Conservation (phyloP, 1,284 basidiomycete genomes). For the Rhodotorula sp. region DNA sequence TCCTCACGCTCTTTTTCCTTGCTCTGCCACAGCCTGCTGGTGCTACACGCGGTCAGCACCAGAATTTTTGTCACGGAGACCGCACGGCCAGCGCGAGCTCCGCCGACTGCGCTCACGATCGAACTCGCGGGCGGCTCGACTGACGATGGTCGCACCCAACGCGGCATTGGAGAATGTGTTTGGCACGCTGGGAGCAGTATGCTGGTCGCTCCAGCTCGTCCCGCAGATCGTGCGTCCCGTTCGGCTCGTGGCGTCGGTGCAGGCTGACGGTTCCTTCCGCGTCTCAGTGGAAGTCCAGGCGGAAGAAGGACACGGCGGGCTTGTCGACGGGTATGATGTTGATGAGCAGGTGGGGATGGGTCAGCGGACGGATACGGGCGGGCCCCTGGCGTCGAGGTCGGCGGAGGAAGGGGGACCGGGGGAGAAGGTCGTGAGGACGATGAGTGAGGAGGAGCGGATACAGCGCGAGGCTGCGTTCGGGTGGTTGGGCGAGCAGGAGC, state of each 20-base stretch:
- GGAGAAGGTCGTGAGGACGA: neutral
- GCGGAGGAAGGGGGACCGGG: neutral
- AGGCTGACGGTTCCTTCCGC: neutral
- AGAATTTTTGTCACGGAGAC: no score
- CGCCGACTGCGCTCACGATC: no score
- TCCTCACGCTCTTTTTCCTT: no score
- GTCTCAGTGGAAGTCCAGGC: conserved; percentile 18
- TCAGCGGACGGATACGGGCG: neutral
- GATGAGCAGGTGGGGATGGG: neutral
- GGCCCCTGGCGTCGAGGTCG: neutral
- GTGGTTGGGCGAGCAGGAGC: neutral
- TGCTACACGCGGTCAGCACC: no score
- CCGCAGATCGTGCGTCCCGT: conserved; percentile 14
- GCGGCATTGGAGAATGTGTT: conserved; percentile 18
- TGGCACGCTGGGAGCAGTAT: conserved; percentile 21
- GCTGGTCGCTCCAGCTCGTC: conserved; percentile 19
- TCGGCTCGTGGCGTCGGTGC: neutral
- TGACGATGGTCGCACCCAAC: conserved; percentile 1
- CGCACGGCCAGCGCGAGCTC: no score
- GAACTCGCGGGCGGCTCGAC: no score
- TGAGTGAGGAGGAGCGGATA: neutral
- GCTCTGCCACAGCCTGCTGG: no score
- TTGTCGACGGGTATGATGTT: conserved; percentile 14
- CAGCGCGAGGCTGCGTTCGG: conserved; percentile 2
- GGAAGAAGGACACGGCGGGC: conserved; percentile 16